Percentiles rank a stretch among this genome's conserved stretches.
phyloP scores from a whole-genome alignment of 805 yeast species.

The Candida awuae region DNA sequence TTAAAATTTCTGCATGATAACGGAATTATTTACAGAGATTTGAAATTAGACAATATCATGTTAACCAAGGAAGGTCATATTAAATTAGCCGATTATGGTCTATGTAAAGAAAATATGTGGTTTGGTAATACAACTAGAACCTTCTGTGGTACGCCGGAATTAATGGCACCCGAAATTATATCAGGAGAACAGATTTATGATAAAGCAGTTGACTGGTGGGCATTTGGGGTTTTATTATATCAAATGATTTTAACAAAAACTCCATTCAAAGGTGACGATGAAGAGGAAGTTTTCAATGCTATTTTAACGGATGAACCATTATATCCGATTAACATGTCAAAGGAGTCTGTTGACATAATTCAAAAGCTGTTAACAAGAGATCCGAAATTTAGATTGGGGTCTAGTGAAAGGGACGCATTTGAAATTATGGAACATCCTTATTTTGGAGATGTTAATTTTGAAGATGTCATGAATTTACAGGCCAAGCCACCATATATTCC shows the following conservation, averaged over 20 bases:
- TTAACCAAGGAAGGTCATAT: slow-evolving; percentile 88
- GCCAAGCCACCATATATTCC: slow-evolving; percentile 90
- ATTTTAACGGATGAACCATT: slow-evolving; percentile 93
- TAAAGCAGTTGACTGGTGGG: slow-evolving; percentile 99
- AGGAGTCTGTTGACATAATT: slow-evolving; percentile 88
- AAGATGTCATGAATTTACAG: slow-evolving; percentile 63
- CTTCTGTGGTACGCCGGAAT: slow-evolving; percentile 98
- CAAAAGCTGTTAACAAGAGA: slow-evolving; percentile 89
- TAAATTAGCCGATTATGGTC: slow-evolving; percentile 94
- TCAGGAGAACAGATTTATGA: slow-evolving; percentile 81
- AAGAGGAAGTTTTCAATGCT: slow-evolving; percentile 92
- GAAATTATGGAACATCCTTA: slow-evolving; percentile 96
- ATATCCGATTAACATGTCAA: slow-evolving; percentile 95
- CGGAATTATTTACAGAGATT: slow-evolving; percentile 92
- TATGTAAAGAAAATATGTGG: slow-evolving; percentile 77
- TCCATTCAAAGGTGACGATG: slow-evolving; percentile 87
- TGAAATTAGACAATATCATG: slow-evolving; percentile 90
- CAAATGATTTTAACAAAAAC: slow-evolving; percentile 96
- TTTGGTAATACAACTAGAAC: slow-evolving; percentile 77
- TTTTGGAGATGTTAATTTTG: slow-evolving; percentile 83
- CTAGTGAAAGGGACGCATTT: slow-evolving; percentile 79
- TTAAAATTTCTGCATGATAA: slow-evolving; percentile 90
- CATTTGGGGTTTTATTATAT: slow-evolving; percentile 91
- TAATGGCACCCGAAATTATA: slow-evolving; percentile 97
- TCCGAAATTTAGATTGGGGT: slow-evolving; percentile 75